A percentile compares a stretch with the other conserved stretches of the same genome.
Evolutionary conservation across 805 yeast genomes (phyloP).

Genomic region (Kodamaea laetipori): DNA sequence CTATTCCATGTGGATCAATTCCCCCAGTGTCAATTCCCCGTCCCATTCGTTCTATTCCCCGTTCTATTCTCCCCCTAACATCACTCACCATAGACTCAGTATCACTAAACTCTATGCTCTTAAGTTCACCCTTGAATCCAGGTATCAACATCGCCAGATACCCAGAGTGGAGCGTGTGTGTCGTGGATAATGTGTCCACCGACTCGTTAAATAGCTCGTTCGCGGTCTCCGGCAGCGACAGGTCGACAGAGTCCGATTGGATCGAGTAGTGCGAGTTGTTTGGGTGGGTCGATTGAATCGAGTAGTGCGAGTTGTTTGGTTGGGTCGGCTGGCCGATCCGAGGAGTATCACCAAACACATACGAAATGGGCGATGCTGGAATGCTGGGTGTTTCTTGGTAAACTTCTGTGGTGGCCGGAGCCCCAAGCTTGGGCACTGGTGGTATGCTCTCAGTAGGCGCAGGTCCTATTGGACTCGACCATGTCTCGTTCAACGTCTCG

Average conservation of each 20-base stretch:
- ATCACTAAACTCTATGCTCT: conserved; percentile 6
- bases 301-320: conserved; percentile 3
- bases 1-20: no score
- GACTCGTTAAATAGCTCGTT: conserved; percentile 27
- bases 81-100: not conserved
- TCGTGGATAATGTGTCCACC: conserved; percentile 30
- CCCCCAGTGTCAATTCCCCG: not conserved
- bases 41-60: not conserved
- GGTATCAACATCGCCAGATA: conserved; percentile 1
- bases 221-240: conserved; percentile 15
- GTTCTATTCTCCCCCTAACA: not conserved
- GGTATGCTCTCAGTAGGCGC: no score
- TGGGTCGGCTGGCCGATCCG: conserved; percentile 4
- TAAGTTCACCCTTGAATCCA: conserved; percentile 10
- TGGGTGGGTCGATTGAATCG: conserved; percentile 4
- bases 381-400: not conserved
- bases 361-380: not conserved
- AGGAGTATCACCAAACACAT: not conserved
- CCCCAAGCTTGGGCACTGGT: no score
- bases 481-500: conserved; percentile 5
- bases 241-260: conserved; percentile 18
- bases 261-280: conserved; percentile 8
- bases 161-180: conserved; percentile 22
- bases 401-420: no score
- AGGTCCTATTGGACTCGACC: not conserved